Evolutionary conservation across 805 yeast species (phyloP).

Genomic region (Lipomyces spencermartinsiae): DNA sequence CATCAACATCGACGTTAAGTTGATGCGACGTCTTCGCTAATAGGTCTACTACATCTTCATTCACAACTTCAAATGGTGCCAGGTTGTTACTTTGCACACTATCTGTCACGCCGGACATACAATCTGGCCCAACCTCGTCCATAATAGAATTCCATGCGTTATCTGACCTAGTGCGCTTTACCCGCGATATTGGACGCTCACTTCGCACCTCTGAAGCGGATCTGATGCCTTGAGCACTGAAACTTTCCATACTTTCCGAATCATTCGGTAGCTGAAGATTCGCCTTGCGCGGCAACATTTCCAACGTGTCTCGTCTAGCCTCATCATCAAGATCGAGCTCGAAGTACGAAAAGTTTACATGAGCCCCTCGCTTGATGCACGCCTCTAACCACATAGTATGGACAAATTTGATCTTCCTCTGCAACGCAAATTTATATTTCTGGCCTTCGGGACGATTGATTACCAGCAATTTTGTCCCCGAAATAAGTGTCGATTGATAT

Average conservation of each 20-base stretch:
- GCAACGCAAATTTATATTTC: slow-evolving; percentile 49
- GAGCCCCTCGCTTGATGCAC: slow-evolving; percentile 44
- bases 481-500: slow-evolving; percentile 42
- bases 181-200: neutral
- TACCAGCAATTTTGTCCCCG: slow-evolving; percentile 44
- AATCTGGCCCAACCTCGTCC: slow-evolving; percentile 12
- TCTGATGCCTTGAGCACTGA: neutral
- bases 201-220: neutral
- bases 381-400: slow-evolving; percentile 54
- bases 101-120: neutral
- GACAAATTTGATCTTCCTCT: slow-evolving; percentile 51
- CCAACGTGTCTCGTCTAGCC: slow-evolving; percentile 13
- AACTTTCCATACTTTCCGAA: neutral
- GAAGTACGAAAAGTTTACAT: slow-evolving; percentile 42
- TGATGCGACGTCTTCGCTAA: neutral
- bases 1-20: neutral
- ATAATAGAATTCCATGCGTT: slow-evolving; percentile 32
- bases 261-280: neutral
- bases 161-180: slow-evolving; percentile 20
- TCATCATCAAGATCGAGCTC: slow-evolving; percentile 38
- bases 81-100: neutral
- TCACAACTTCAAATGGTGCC: neutral
- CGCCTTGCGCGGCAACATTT: slow-evolving; percentile 7
- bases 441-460: slow-evolving; percentile 44
- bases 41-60: neutral